Evolutionary conservation across 2,329 filamentous ascomycete species (phyloP).

Genomic region (Colletotrichum karsti): DNA sequence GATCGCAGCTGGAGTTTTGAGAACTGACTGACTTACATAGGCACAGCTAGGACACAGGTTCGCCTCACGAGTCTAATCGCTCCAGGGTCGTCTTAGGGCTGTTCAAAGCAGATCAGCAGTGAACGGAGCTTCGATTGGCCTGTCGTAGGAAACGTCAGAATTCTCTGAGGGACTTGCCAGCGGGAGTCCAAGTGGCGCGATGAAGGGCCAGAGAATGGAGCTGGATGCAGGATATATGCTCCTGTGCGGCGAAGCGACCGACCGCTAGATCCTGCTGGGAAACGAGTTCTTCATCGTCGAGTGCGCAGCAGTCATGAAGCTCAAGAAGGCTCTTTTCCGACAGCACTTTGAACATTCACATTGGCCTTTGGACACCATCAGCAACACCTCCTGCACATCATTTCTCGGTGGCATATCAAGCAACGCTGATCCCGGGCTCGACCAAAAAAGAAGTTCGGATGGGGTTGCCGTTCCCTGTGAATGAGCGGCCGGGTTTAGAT

Average conservation of each 20-base stretch:
- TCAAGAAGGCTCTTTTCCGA: too few relatives aligned
- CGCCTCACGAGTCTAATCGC: too few relatives aligned
- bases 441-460: neutral
- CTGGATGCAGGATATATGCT: neutral
- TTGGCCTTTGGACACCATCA: too few relatives aligned
- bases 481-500: neutral
- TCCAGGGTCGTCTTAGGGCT: too few relatives aligned
- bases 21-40: too few relatives aligned
- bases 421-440: neutral
- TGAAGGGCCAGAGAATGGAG: neutral
- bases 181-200: neutral
- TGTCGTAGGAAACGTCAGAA: too few relatives aligned
- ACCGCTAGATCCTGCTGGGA: accelerated
- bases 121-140: too few relatives aligned
- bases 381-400: neutral
- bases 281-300: neutral
- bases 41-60: too few relatives aligned
- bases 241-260: neutral
- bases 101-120: too few relatives aligned
- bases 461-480: neutral
- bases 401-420: neutral
- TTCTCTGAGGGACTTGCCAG: neutral
- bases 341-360: too few relatives aligned
- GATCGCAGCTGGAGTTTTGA: too few relatives aligned
- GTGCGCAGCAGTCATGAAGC: too few relatives aligned